phyloP scores from a whole-genome alignment of 2,329 filamentous ascomycete genomes.

The Diaporthe nobilis region DNA sequence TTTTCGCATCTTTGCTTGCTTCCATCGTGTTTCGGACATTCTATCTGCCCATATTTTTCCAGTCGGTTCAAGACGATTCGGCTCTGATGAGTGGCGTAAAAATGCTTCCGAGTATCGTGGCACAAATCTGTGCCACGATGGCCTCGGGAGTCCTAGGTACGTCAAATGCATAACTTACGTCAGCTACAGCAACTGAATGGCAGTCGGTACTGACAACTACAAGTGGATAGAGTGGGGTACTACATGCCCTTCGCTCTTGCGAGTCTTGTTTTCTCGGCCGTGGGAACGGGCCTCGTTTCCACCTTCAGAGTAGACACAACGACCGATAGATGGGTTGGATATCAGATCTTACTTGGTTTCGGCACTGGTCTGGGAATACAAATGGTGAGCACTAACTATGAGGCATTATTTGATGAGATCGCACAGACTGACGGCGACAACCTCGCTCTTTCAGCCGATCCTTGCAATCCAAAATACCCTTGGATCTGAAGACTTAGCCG shows the following conservation, averaged over 20 bases:
- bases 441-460: neutral
- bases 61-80: neutral
- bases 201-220: neutral
- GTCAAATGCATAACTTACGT: neutral
- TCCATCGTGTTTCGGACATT: neutral
- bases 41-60: neutral
- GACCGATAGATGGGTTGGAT: constrained; percentile 16
- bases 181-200: neutral
- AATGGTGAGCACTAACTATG: constrained; percentile 15
- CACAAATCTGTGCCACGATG: neutral
- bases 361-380: constrained; percentile 24
- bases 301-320: constrained; percentile 7
- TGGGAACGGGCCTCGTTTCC: neutral
- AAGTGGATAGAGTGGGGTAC: constrained; percentile 1
- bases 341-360: constrained; percentile 12
- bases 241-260: neutral
- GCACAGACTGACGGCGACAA: neutral
- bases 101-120: constrained; percentile 14
- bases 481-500: neutral
- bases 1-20: neutral
- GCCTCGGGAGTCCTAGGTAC: neutral
- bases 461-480: constrained; percentile 7
- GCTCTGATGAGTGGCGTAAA: constrained; percentile 7
- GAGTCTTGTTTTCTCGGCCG: neutral
- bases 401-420: neutral